phyloP scores from a whole-genome alignment of 2,329 filamentous ascomycete species.

The Scedosporium boydii region DNA sequence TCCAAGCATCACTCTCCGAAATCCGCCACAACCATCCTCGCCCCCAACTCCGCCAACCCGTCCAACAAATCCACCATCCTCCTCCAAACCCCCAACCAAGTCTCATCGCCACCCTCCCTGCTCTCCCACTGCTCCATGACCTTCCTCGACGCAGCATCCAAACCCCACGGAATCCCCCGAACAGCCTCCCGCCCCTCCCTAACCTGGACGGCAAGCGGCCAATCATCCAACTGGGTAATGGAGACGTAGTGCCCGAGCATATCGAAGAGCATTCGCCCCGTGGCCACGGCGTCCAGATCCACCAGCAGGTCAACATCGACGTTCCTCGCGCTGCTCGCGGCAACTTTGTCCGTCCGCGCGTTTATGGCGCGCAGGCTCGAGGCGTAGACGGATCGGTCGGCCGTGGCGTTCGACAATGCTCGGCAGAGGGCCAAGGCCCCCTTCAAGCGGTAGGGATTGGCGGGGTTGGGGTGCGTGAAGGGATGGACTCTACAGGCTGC shows the following conservation, averaged over 20 bases:
- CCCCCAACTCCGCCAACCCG: slow-evolving; percentile 34
- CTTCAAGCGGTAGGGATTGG: slow-evolving; percentile 39
- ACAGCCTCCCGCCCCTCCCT: slow-evolving; percentile 39
- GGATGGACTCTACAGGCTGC: slow-evolving; percentile 38
- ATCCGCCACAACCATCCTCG: slow-evolving; percentile 30
- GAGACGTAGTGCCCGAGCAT: slow-evolving; percentile 35
- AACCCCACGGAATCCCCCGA: slow-evolving; percentile 13
- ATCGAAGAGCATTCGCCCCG: slow-evolving; percentile 43
- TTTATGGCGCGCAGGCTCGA: not conserved
- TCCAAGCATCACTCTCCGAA: slow-evolving; percentile 18
- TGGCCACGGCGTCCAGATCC: slow-evolving; percentile 40
- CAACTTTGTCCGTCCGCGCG: not conserved
- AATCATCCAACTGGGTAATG: slow-evolving; percentile 32
- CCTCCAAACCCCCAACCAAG: slow-evolving; percentile 37
- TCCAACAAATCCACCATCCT: slow-evolving; percentile 38
- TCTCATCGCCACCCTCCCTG: slow-evolving; percentile 26
- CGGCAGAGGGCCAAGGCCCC: slow-evolving; percentile 41
- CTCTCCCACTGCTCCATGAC: slow-evolving; percentile 11
- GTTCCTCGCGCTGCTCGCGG: not conserved
- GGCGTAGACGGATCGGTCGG: slow-evolving; percentile 19
- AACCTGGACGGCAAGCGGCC: slow-evolving; percentile 34
- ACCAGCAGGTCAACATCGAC: slow-evolving; percentile 20
- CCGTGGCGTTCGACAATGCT: slow-evolving; percentile 39
- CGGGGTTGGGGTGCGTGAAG: slow-evolving; percentile 38
- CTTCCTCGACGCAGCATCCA: slow-evolving; percentile 5